Evolutionary conservation across 495 filamentous ascomycete genomes (phyloP).

Genomic region (Aspergillus cristatus): DNA sequence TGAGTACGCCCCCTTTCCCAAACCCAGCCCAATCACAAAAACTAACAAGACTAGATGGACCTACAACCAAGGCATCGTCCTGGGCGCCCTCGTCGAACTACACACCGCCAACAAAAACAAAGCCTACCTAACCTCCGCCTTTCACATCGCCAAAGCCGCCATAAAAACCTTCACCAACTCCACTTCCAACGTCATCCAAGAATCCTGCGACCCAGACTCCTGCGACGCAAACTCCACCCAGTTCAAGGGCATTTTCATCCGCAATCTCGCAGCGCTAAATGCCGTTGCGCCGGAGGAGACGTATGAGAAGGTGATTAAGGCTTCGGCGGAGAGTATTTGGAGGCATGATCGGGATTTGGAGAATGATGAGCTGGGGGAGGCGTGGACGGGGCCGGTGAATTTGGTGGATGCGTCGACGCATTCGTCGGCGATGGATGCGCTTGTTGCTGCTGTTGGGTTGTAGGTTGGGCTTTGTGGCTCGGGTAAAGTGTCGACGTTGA

Average conservation of each 20-base stretch:
- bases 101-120: slow-evolving; percentile 37
- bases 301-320: slow-evolving; percentile 46
- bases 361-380: slow-evolving; percentile 39
- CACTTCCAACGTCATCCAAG: slow-evolving; percentile 48
- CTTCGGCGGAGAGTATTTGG: slow-evolving; percentile 62
- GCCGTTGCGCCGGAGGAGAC: slow-evolving; percentile 37
- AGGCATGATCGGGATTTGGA: slow-evolving; percentile 40
- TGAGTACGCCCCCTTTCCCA: slow-evolving; percentile 19
- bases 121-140: slow-evolving; percentile 47
- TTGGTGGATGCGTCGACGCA: slow-evolving; percentile 49
- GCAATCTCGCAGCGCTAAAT: slow-evolving; percentile 56
- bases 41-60: slow-evolving; percentile 39
- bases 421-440: slow-evolving; percentile 55
- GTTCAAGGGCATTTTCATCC: slow-evolving; percentile 75
- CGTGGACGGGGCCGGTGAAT: slow-evolving; percentile 49
- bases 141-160: slow-evolving; percentile 54
- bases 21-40: neutral
- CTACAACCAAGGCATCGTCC: slow-evolving; percentile 75
- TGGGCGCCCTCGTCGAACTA: slow-evolving; percentile 65
- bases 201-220: slow-evolving; percentile 51
- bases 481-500: too few relatives aligned
- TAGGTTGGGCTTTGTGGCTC: neutral
- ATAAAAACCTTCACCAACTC: slow-evolving; percentile 44
- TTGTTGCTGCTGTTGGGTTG: slow-evolving; percentile 54
- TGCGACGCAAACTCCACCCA: slow-evolving; percentile 54